These are phyloP conservation scores for Nematodospora anomalae DNA, from an alignment of 1,139 yeast genomes.

Conservation along the genomic window DNA sequence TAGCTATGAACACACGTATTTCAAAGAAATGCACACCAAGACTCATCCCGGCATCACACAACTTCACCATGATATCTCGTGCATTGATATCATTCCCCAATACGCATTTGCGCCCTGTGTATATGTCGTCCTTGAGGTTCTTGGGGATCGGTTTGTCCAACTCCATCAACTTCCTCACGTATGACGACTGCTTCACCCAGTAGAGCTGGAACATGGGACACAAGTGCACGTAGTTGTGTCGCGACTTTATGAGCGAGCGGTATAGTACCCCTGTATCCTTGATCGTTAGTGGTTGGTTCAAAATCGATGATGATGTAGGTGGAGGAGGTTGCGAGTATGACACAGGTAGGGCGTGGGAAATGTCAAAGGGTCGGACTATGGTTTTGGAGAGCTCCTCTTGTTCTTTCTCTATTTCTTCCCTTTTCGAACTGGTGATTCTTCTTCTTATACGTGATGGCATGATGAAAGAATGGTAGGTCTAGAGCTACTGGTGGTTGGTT, in stretches of 20 bases:
- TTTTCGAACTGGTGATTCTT: conserved; percentile 46
- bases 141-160: conserved; percentile 32
- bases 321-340: conserved; percentile 63
- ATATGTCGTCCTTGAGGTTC: conserved; percentile 23
- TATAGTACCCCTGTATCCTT: conserved; percentile 74
- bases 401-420: conserved; percentile 50
- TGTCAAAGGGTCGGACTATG: conserved; percentile 64
- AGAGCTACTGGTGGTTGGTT: conserved; percentile 1
- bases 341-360: conserved; percentile 70
- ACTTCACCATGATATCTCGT: conserved; percentile 85
- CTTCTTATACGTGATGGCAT: conserved; percentile 50
- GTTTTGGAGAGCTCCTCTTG: conserved; percentile 43
- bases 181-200: conserved; percentile 69
- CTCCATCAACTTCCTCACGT: conserved; percentile 42
- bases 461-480: conserved; percentile 5
- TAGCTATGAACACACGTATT: conserved; percentile 73
- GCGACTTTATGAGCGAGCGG: conserved; percentile 70
- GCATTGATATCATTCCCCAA: conserved; percentile 53
- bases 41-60: conserved; percentile 70
- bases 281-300: conserved; percentile 66
- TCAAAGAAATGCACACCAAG: conserved; percentile 86
- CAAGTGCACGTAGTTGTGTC: conserved; percentile 70
- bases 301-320: conserved; percentile 42
- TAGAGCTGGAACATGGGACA: conserved; percentile 72
- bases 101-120: conserved; percentile 38